These are phyloP conservation scores for Lactarius vividus DNA, from an alignment of 768 basidiomycete species.

Conservation along the genomic window DNA sequence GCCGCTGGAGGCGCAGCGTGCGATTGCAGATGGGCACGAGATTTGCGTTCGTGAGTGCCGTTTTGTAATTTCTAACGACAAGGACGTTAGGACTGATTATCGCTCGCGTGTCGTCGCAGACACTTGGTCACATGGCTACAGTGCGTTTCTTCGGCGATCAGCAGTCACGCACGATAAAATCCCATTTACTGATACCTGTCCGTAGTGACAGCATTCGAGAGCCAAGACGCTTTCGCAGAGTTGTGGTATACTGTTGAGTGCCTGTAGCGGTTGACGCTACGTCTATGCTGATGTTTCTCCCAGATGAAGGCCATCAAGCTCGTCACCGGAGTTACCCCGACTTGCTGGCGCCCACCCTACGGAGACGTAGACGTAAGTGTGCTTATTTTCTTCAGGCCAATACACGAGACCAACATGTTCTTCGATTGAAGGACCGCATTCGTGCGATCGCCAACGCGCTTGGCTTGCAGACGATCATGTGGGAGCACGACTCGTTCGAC, in stretches of 20 bases:
- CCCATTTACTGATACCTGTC: background rate
- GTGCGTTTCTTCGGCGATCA: constrained; percentile 5
- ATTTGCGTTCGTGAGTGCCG: constrained; percentile 49
- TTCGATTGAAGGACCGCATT: constrained; percentile 50
- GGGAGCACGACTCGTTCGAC: constrained; percentile 70
- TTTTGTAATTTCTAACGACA: background rate
- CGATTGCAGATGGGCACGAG: constrained; percentile 54
- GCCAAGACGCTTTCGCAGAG: constrained; percentile 70
- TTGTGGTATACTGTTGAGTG: constrained; percentile 64
- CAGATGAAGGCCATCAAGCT: constrained; percentile 54
- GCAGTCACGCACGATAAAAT: background rate
- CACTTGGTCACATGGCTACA: constrained; percentile 56
- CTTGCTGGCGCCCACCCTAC: constrained; percentile 60
- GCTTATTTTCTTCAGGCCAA: background rate
- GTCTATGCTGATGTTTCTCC: background rate
- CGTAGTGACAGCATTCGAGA: constrained; percentile 57
- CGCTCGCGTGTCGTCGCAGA: constrained; percentile 27
- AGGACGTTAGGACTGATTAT: background rate
- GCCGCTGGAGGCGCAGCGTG: constrained; percentile 56
- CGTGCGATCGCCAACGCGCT: constrained; percentile 66
- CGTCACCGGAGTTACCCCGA: constrained; percentile 53
- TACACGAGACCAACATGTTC: background rate
- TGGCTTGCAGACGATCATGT: constrained; percentile 68
- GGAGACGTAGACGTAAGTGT: constrained; percentile 54
- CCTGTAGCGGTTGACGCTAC: background rate